Percentiles rank a stretch among this genome's conserved stretches.
phyloP scores from a whole-genome alignment of 2,329 filamentous ascomycete genomes.

The Ceratocystis cacaofunesta region DNA sequence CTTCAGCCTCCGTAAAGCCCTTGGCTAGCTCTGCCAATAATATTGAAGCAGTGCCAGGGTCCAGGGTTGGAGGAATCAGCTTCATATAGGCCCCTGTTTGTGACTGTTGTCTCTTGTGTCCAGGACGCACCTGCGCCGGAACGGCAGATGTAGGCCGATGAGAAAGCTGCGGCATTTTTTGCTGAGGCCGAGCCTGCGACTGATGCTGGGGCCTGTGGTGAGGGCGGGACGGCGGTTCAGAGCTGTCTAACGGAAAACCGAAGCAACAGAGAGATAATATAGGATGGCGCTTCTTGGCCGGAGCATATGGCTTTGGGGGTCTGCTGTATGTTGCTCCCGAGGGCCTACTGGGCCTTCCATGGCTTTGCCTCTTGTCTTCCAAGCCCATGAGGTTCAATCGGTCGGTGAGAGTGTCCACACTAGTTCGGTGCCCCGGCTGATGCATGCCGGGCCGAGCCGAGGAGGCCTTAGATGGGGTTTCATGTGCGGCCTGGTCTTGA shows the following conservation, averaged over 20 bases:
- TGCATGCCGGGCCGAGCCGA: neutral
- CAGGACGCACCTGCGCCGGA: slow-evolving; percentile 29
- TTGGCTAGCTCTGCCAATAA: slow-evolving; percentile 64
- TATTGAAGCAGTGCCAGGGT: slow-evolving; percentile 51
- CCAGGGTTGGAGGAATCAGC: slow-evolving; percentile 53
- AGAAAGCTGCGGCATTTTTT: slow-evolving; percentile 29
- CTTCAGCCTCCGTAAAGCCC: slow-evolving; percentile 50
- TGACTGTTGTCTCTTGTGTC: slow-evolving; percentile 19
- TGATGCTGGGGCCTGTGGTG: neutral
- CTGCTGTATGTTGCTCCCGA: slow-evolving; percentile 14
- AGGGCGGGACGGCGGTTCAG: neutral
- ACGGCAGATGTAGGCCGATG: slow-evolving; percentile 31
- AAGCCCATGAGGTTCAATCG: slow-evolving; percentile 61
- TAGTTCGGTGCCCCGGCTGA: slow-evolving; percentile 45
- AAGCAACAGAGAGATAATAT: slow-evolving; percentile 13
- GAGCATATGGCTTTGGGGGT: slow-evolving; percentile 9
- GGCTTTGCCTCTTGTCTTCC: slow-evolving; percentile 29
- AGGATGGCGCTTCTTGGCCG: neutral
- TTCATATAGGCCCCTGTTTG: slow-evolving; percentile 33
- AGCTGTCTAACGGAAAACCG: slow-evolving; percentile 1
- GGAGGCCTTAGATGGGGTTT: slow-evolving; percentile 28
- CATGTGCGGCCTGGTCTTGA: slow-evolving; percentile 58
- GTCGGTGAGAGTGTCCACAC: slow-evolving; percentile 75
- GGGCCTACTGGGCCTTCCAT: slow-evolving; percentile 20
- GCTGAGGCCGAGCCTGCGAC: neutral